Evolutionary conservation across 352 stramenopile species (phyloP).

Genomic region (Halophytophthora batemanensis): DNA sequence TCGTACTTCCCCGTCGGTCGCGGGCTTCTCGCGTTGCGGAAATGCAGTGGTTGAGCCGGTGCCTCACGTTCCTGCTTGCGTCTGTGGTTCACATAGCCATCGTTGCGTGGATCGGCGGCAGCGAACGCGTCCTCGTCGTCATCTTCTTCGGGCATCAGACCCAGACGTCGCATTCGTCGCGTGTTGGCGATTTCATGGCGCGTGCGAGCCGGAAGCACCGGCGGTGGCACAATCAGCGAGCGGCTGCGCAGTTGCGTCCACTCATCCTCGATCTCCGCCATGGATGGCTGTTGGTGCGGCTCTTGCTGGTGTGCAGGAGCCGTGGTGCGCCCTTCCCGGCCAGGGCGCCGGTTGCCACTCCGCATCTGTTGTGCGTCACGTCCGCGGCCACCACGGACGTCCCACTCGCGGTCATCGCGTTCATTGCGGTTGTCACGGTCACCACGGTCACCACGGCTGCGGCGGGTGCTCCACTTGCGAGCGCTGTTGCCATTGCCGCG

Average conservation of each 20-base stretch:
- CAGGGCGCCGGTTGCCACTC: not conserved
- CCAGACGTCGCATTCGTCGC: constrained; percentile 53
- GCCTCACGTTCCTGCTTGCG: constrained; percentile 8
- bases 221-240: constrained; percentile 28
- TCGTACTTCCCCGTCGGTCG: constrained; percentile 14
- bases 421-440: not conserved
- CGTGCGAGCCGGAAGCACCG: constrained; percentile 32
- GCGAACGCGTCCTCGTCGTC: constrained; percentile 23
- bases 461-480: not conserved
- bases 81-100: constrained; percentile 17
- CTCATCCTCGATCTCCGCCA: constrained; percentile 38
- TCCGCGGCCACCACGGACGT: not conserved
- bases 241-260: constrained; percentile 45
- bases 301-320: constrained; percentile 1
- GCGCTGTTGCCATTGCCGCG: not conserved
- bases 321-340: no score
- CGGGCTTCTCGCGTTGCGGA: constrained; percentile 15
- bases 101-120: constrained; percentile 21
- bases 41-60: constrained; percentile 14
- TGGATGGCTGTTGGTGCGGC: constrained; percentile 16
- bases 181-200: constrained; percentile 59
- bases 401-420: not conserved
- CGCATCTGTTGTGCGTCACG: constrained; percentile 2
- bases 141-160: constrained; percentile 44
- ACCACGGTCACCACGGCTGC: not conserved